Evolutionary conservation across 352 stramenopile species (phyloP).

Genomic region (Paralagenidium karlingii): DNA sequence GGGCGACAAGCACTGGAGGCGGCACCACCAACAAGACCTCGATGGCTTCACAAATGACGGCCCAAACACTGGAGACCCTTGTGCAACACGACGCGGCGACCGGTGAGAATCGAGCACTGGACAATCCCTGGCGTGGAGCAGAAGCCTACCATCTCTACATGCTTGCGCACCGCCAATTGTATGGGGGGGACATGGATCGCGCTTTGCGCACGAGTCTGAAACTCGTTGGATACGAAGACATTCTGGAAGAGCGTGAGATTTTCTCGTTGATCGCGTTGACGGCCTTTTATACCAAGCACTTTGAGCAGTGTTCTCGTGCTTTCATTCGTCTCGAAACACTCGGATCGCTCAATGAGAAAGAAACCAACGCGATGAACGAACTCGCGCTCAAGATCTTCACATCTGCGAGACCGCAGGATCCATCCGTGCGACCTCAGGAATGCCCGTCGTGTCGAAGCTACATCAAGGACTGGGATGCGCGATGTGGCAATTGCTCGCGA

Average conservation of each 20-base stretch:
- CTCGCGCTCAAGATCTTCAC: constrained; percentile 83
- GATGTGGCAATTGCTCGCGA: constrained; percentile 68
- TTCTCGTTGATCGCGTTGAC: constrained; percentile 90
- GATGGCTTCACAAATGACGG: constrained; percentile 70
- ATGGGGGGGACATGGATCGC: constrained; percentile 64
- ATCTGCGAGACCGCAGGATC: constrained; percentile 56
- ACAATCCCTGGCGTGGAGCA: constrained; percentile 89
- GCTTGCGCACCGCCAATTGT: constrained; percentile 87
- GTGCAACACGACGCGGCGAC: constrained; percentile 81
- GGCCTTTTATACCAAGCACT: constrained; percentile 87
- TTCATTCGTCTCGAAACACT: constrained; percentile 91
- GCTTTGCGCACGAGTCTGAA: constrained; percentile 82
- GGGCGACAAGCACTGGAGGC: constrained; percentile 14
- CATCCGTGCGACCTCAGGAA: constrained; percentile 56
- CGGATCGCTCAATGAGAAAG: constrained; percentile 37
- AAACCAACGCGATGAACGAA: constrained; percentile 41
- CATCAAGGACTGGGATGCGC: constrained; percentile 78
- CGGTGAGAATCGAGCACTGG: constrained; percentile 69
- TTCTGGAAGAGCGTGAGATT: constrained; percentile 83
- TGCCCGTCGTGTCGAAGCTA: constrained; percentile 71
- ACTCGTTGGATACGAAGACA: constrained; percentile 84
- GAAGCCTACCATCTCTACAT: constrained; percentile 92
- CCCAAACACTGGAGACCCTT: constrained; percentile 85
- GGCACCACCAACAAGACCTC: constrained; percentile 32
- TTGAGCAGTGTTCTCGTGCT: constrained; percentile 80